Evolutionary conservation across 306 rosid species (phyloP).

Genomic region (Cucurbita maxima): DNA sequence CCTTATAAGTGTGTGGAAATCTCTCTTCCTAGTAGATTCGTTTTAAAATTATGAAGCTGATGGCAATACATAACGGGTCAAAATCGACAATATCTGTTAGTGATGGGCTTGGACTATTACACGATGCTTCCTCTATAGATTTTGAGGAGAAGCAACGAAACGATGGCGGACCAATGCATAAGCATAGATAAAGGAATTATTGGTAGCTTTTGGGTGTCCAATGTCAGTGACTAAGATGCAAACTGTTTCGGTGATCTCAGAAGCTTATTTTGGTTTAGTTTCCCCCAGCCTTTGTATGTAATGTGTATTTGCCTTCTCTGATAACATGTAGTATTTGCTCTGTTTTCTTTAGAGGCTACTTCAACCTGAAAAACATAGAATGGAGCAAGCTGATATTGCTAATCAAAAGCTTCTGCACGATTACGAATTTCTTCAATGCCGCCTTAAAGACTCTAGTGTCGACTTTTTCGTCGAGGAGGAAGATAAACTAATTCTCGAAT

Average conservation of each 20-base stretch:
- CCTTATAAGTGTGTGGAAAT: too few species aligned
- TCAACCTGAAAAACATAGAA: conserved; percentile 57
- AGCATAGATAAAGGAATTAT: not conserved
- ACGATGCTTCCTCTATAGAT: not conserved
- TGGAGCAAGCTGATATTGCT: conserved; percentile 32
- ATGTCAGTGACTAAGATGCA: not conserved
- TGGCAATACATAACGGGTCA: too few species aligned
- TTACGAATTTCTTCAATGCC: conserved; percentile 62
- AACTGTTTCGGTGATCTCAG: not conserved
- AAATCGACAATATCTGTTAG: too few species aligned
- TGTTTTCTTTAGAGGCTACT: conserved; percentile 40
- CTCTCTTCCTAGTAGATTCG: too few species aligned
- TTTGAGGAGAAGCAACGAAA: not conserved
- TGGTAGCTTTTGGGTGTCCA: not conserved
- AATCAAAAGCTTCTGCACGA: conserved; percentile 69
- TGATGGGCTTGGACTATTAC: too few species aligned
- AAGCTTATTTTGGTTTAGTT: not conserved
- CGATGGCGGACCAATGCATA: not conserved
- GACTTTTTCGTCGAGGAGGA: conserved; percentile 83
- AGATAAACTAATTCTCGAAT: conserved; percentile 56
- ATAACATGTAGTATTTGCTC: not conserved
- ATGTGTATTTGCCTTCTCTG: not conserved
- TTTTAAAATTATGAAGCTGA: too few species aligned
- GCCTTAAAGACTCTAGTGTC: conserved; percentile 79
- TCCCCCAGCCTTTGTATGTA: not conserved